Evolutionary conservation across 192 early-diverging fungal species (phyloP).

Genomic region (Backusella westeae): DNA sequence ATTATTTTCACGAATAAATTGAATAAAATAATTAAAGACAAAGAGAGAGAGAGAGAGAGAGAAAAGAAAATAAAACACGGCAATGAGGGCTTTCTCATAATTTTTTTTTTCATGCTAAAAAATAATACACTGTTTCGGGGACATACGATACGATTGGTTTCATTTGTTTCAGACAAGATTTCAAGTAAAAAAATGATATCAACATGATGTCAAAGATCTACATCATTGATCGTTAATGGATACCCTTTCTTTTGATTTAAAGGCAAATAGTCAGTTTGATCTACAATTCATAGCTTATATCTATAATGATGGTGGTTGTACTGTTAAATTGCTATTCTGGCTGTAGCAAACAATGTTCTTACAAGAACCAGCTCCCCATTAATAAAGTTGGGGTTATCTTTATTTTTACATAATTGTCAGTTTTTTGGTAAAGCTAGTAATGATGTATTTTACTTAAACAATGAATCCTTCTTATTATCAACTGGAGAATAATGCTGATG

Average conservation of each 20-base stretch:
- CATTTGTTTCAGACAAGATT: not conserved
- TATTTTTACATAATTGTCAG: not conserved
- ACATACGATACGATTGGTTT: not conserved
- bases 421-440: not conserved
- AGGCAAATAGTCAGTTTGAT: not conserved
- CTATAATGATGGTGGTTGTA: too few relatives aligned
- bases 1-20: not conserved
- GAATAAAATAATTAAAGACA: not conserved
- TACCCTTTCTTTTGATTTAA: not conserved
- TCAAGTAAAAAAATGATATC: not conserved
- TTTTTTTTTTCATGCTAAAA: not conserved
- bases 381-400: not conserved
- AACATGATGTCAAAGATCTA: not conserved
- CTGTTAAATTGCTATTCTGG: not conserved
- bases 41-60: not conserved
- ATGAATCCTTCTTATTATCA: too few relatives aligned
- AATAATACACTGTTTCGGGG: not conserved
- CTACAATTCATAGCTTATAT: too few relatives aligned
- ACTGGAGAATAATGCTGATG: too few relatives aligned
- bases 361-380: not conserved
- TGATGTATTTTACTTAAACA: too few relatives aligned
- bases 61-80: not conserved
- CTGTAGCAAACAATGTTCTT: not conserved
- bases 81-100: not conserved
- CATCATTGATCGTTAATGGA: not conserved